Percentiles rank a stretch among this genome's conserved stretches.
Evolutionary conservation across 2,329 filamentous ascomycete species (phyloP).

Genomic region (Monosporascus sp.): DNA sequence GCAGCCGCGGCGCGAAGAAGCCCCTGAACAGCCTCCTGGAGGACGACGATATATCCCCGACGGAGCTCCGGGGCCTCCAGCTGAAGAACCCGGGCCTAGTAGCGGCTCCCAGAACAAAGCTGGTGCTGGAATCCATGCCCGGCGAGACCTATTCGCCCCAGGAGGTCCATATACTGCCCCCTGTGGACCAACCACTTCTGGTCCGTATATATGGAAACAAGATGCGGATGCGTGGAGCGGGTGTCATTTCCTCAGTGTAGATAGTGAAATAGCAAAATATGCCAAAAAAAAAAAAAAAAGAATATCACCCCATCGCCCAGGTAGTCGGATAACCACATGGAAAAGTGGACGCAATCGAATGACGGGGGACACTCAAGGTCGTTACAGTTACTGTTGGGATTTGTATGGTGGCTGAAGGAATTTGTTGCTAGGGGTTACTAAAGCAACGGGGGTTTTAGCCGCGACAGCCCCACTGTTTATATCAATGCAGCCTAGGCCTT

Average conservation of each 20-base stretch:
- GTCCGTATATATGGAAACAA: slow-evolving; percentile 15
- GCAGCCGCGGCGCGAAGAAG: background rate
- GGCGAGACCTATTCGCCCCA: slow-evolving; percentile 3
- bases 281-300: no score
- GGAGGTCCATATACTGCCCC: slow-evolving; percentile 11
- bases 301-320: background rate
- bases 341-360: background rate
- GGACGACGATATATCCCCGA: background rate
- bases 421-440: no score
- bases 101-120: background rate
- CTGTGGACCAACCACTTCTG: slow-evolving; percentile 12
- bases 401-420: no score
- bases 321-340: background rate
- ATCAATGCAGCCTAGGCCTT: no score
- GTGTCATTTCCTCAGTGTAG: slow-evolving; percentile 4
- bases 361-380: no score
- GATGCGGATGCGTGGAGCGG: slow-evolving; percentile 2
- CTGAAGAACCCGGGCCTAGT: background rate
- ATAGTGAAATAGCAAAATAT: background rate
- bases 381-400: no score
- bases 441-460: no score
- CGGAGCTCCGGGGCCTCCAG: background rate
- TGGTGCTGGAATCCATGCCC: background rate
- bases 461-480: no score
- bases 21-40: background rate